These are phyloP conservation scores for Williopsis jadinii DNA, from an alignment of 1,139 yeast species.

Conservation along the genomic window DNA sequence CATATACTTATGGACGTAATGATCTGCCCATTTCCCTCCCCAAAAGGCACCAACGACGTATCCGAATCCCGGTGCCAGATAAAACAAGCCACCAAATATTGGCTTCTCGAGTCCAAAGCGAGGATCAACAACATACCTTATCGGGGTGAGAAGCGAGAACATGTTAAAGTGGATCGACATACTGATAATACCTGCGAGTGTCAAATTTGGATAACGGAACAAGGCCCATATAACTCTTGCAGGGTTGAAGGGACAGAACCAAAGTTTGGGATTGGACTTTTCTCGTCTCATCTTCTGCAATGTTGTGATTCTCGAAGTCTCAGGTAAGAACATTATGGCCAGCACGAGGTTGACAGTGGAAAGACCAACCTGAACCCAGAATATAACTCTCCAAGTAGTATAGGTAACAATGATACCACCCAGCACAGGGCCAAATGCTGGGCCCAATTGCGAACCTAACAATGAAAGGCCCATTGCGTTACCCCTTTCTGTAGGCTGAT, in stretches of 20 bases:
- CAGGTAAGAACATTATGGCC: slow-evolving; percentile 33
- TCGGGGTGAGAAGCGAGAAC: slow-evolving; percentile 48
- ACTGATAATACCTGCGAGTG: slow-evolving; percentile 38
- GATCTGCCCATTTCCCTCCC: slow-evolving; percentile 47
- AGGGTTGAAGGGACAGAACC: slow-evolving; percentile 36
- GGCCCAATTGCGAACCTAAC: slow-evolving; percentile 41
- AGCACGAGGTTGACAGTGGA: slow-evolving; percentile 27
- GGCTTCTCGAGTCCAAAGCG: slow-evolving; percentile 41
- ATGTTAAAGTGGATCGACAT: slow-evolving; percentile 37
- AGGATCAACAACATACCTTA: slow-evolving; percentile 46
- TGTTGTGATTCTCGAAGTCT: slow-evolving; percentile 31
- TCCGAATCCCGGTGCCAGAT: slow-evolving; percentile 47
- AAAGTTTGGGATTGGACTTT: slow-evolving; percentile 29
- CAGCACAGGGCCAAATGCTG: slow-evolving; percentile 40
- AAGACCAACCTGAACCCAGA: slow-evolving; percentile 38
- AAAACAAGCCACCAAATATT: slow-evolving; percentile 41
- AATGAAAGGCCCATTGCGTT: slow-evolving; percentile 38
- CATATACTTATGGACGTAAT: slow-evolving; percentile 36
- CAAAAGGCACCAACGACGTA: slow-evolving; percentile 39
- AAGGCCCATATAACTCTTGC: slow-evolving; percentile 29
- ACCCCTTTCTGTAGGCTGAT: slow-evolving; percentile 40
- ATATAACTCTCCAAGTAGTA: slow-evolving; percentile 44
- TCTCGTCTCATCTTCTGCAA: slow-evolving; percentile 16
- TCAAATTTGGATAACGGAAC: slow-evolving; percentile 34
- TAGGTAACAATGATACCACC: slow-evolving; percentile 43